Base-by-base conservation (phyloP, 306 rosid genomes). In the Alnus glutinosa region DNA sequence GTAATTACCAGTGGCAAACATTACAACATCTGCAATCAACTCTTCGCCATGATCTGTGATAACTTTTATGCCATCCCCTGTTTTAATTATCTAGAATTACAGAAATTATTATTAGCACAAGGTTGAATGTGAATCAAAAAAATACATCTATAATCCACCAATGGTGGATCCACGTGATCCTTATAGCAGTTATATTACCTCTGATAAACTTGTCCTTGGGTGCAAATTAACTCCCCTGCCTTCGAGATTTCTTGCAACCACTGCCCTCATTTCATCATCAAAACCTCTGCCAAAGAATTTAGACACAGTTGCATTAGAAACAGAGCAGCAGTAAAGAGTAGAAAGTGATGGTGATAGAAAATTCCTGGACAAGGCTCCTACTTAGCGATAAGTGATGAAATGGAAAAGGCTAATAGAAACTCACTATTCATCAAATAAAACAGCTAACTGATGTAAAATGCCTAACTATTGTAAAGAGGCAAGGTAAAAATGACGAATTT, bases 251-350 rank as follows among this genome's bases (percentile, higher is more conserved):
- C 97, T 91, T 77, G 99, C 97, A 62, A 91, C 98, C 51, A 87
- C 94, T 32, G 97, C 94, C 83, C 99, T 92, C 97, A 95, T 91
- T 90, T 95, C 99, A 78, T 95, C 98, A 85, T 95, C 99, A 84
- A 95, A 95, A 79, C 98, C 98, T 86, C 99, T 95, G 86, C 61
- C 77, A 55, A 48, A 81, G 61, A 87, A 81, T 44, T 47, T 70
- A 55, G 61, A 79, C 9, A 42, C 49, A 30, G 3, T 14, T 48
- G 64, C 50, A 66, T 49, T 48, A 30, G 52, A 34, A 39, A 19
- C 63, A 77, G 47, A 50, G 70, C 34, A 59, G 14, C 77, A 37
- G 32, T 32, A 7, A 28, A 70, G 13, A 70, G 54, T 39, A 51
- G 64, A 74, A 66, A 74, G 61, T 2, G 3, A 75, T 19, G 16